phyloP scores from a whole-genome alignment of 2,329 filamentous ascomycete species.

The Colletotrichum magnum region DNA sequence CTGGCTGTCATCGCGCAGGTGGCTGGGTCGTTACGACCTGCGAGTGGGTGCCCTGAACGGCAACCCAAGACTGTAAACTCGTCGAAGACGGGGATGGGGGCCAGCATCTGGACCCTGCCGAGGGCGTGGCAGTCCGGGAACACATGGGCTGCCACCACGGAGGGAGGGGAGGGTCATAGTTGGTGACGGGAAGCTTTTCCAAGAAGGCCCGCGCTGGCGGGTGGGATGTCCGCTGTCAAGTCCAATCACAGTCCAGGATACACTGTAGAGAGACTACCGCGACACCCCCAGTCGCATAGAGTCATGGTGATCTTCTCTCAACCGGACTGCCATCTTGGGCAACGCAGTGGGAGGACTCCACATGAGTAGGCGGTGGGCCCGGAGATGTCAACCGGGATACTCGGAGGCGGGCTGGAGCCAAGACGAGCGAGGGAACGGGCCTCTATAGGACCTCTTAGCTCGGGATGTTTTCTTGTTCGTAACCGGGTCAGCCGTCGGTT shows the following conservation, averaged over 20 bases:
- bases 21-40: constrained; percentile 27
- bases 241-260: not conserved
- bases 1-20: constrained; percentile 30
- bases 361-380: constrained; percentile 27
- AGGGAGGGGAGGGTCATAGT: not conserved
- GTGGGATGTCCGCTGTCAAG: constrained; percentile 3
- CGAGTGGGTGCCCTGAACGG: constrained; percentile 13
- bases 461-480: constrained; percentile 8
- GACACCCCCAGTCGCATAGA: constrained; percentile 11
- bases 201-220: not conserved
- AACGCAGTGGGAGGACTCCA: constrained; percentile 15
- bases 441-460: not conserved
- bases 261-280: not conserved
- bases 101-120: constrained; percentile 22
- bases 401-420: not conserved
- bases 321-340: constrained; percentile 27
- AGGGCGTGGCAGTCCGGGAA: constrained; percentile 32
- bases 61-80: constrained; percentile 9
- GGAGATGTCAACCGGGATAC: constrained; percentile 25
- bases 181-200: not conserved
- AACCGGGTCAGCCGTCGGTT: not conserved
- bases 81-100: constrained; percentile 17
- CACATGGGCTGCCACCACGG: constrained; percentile 4
- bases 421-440: constrained; percentile 21
- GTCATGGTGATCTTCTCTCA: constrained; percentile 8